These are phyloP conservation scores for Citrus reticulata DNA, from an alignment of 345 rosid genomes.

Conservation along the genomic window DNA sequence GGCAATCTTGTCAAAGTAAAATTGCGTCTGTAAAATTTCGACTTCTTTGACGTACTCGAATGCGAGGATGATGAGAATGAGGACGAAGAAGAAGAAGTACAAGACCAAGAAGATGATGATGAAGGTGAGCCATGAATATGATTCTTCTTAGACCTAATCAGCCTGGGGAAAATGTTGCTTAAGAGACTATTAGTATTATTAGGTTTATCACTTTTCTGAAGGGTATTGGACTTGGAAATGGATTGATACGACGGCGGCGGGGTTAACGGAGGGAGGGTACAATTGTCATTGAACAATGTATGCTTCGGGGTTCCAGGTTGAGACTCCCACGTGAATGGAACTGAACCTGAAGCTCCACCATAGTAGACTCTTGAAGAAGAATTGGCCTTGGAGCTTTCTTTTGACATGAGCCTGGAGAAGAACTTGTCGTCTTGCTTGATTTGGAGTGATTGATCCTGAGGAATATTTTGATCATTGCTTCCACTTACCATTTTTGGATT, in stretches of 20 bases:
- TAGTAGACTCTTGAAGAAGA: conserved; percentile 71
- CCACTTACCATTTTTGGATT: conserved; percentile 20
- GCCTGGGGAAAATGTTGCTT: conserved; percentile 9
- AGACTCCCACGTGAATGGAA: conserved; percentile 84
- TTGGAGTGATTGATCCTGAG: conserved; percentile 15
- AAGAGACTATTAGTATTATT: conserved; percentile 8
- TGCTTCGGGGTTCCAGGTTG: conserved; percentile 87
- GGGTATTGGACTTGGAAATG: conserved; percentile 15
- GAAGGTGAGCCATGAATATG: conserved; percentile 19
- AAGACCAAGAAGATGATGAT: conserved; percentile 40
- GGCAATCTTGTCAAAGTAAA: conserved; percentile 30
- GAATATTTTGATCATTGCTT: neutral
- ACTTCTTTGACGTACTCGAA: conserved; percentile 9
- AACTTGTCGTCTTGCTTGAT: conserved; percentile 47
- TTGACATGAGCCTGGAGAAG: conserved; percentile 56
- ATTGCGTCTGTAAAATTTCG: conserved; percentile 2
- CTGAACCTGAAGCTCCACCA: conserved; percentile 50
- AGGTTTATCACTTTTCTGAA: conserved; percentile 22
- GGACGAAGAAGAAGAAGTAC: conserved; percentile 31
- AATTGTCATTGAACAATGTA: conserved; percentile 9
- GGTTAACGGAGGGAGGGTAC: conserved; percentile 41
- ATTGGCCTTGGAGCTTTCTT: conserved; percentile 53
- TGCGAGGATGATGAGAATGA: conserved; percentile 6
- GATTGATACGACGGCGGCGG: conserved; percentile 56
- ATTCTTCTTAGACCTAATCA: conserved; percentile 13